phyloP scores from a whole-genome alignment of 176 grass and related monocot genomes.

The Phoenix dactylifera region DNA sequence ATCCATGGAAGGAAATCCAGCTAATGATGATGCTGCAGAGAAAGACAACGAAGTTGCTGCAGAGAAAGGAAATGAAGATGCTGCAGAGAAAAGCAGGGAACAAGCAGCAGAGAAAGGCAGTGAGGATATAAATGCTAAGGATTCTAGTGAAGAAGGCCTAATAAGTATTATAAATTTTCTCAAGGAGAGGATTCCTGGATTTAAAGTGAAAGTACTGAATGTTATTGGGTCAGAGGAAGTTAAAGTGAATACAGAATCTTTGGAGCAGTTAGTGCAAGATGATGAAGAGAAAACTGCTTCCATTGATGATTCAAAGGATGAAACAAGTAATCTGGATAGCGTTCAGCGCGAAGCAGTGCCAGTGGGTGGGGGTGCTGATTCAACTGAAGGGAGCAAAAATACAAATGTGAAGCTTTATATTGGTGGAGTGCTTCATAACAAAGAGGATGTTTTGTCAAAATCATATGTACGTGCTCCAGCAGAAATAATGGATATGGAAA shows the following conservation, averaged over 20 bases:
- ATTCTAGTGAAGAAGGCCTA: constrained; percentile 49
- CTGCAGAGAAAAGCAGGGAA: not conserved
- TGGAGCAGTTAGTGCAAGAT: constrained; percentile 52
- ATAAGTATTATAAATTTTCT: constrained; percentile 70
- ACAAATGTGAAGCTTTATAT: constrained; percentile 66
- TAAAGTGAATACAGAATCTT: constrained; percentile 36
- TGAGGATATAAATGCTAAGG: constrained; percentile 34
- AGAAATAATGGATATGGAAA: constrained; percentile 67
- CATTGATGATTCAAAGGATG: constrained; percentile 33
- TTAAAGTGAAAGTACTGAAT: constrained; percentile 63
- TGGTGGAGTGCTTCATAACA: constrained; percentile 89
- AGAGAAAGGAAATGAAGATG: too few relatives aligned
- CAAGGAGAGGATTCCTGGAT: constrained; percentile 68
- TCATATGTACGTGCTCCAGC: constrained; percentile 59
- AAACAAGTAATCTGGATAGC: constrained; percentile 29
- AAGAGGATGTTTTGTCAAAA: constrained; percentile 54
- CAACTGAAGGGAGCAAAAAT: constrained; percentile 47
- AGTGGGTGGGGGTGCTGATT: constrained; percentile 36
- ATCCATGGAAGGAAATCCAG: constrained; percentile 16
- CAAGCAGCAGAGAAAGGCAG: constrained; percentile 6
- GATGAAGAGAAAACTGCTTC: constrained; percentile 44
- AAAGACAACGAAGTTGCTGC: constrained; percentile 26
- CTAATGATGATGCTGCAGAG: constrained; percentile 18
- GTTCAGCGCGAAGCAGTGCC: constrained; percentile 39
- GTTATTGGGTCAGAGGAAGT: constrained; percentile 42